These are phyloP conservation scores for Kwoniella botswanensis DNA, from an alignment of 768 basidiomycete genomes.

Conservation along the genomic window DNA sequence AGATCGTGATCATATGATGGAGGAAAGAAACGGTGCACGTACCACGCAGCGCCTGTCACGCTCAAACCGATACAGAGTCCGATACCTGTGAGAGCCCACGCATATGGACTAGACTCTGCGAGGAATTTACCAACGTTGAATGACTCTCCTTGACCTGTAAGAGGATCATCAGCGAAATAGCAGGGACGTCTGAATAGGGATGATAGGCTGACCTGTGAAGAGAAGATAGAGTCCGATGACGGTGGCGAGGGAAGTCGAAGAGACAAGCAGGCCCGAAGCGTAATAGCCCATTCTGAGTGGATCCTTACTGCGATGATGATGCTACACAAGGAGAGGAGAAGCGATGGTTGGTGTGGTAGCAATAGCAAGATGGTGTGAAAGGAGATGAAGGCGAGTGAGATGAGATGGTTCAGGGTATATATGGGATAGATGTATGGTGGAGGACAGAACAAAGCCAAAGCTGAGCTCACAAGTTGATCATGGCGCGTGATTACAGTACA, in stretches of 20 bases:
- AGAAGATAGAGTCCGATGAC: constrained; percentile 82
- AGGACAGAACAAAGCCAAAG: background rate
- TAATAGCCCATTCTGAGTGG: constrained; percentile 53
- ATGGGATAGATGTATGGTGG: background rate
- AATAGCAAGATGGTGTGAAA: background rate
- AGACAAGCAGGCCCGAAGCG: constrained; percentile 39
- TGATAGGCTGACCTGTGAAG: constrained; percentile 73
- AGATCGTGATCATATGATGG: too few species aligned
- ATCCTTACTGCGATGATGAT: background rate
- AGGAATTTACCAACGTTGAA: constrained; percentile 95
- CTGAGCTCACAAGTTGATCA: background rate
- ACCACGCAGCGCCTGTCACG: constrained; percentile 96
- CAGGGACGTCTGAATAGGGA: background rate
- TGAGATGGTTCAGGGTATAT: background rate
- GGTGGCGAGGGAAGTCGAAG: constrained; percentile 52
- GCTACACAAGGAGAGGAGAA: background rate
- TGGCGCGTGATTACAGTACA: constrained; percentile 11
- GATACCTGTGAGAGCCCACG: constrained; percentile 88
- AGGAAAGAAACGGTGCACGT: constrained; percentile 48
- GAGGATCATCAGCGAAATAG: background rate
- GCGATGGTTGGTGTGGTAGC: too few species aligned
- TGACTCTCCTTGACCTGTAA: constrained; percentile 77
- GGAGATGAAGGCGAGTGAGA: background rate
- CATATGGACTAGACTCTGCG: constrained; percentile 90
- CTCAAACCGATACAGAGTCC: constrained; percentile 92